Evolutionary conservation across 2,329 filamentous ascomycete genomes (phyloP).

Genomic region (Venturiaceae sp.): DNA sequence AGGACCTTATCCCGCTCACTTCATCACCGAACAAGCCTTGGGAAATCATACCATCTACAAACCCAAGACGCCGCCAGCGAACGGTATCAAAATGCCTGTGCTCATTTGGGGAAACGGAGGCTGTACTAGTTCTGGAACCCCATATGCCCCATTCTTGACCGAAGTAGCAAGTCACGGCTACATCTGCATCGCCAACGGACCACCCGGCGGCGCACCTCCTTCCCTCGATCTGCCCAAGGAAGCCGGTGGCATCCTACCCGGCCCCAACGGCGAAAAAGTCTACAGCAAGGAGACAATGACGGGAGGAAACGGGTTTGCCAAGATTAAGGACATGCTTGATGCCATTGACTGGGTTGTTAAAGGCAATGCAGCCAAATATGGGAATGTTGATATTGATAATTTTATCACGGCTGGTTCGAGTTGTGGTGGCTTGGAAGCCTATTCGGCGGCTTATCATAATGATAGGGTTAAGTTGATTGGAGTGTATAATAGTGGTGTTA

Average conservation of each 20-base stretch:
- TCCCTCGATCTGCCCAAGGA: not conserved
- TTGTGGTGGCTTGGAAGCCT: slow-evolving; percentile 7
- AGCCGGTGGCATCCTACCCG: not conserved
- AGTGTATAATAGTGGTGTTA: slow-evolving; percentile 3
- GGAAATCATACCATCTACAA: slow-evolving; percentile 7
- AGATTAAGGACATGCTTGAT: slow-evolving; percentile 5
- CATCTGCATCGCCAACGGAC: slow-evolving; percentile 8
- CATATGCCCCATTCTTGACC: slow-evolving; percentile 4
- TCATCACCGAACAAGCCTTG: not conserved
- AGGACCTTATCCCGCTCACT: slow-evolving; percentile 7
- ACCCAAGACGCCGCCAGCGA: slow-evolving; percentile 5
- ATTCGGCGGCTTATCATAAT: slow-evolving; percentile 5
- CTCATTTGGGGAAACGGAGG: slow-evolving; percentile 9
- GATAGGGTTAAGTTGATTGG: slow-evolving; percentile 3
- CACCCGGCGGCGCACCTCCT: not conserved
- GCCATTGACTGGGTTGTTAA: slow-evolving; percentile 8
- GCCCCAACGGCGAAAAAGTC: not conserved
- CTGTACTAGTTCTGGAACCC: slow-evolving; percentile 2
- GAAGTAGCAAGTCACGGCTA: slow-evolving; percentile 9
- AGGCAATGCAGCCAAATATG: slow-evolving; percentile 6
- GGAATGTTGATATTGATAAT: not conserved
- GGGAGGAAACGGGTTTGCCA: not conserved
- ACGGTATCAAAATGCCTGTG: slow-evolving; percentile 5
- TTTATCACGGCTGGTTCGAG: slow-evolving; percentile 4
- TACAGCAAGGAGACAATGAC: not conserved